These are phyloP conservation scores for Heracleum sosnowskyi DNA, from an alignment of 129 eudicot genomes.

Conservation along the genomic window DNA sequence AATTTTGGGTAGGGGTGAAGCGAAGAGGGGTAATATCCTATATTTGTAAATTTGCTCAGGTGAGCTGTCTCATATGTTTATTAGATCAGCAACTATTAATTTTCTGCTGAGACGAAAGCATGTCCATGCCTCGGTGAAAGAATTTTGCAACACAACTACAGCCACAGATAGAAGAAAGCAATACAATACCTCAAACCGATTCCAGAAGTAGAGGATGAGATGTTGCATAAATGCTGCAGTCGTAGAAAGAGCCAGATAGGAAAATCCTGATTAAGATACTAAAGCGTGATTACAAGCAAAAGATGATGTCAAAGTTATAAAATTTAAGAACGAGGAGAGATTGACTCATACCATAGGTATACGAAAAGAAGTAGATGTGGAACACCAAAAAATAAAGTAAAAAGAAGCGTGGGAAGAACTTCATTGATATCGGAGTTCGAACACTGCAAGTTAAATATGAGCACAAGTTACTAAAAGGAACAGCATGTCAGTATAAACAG, in stretches of 20 bases:
- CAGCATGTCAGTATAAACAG: neutral
- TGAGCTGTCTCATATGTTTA: neutral
- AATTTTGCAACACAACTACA: neutral
- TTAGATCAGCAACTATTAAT: neutral
- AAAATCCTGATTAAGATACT: conserved; percentile 51
- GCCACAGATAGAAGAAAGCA: neutral
- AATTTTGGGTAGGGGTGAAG: neutral
- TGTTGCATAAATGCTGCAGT: conserved; percentile 98
- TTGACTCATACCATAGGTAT: conserved; percentile 62
- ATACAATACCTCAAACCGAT: conserved; percentile 70
- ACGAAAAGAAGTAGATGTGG: conserved; percentile 94
- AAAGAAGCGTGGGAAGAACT: conserved; percentile 99
- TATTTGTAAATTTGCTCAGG: neutral
- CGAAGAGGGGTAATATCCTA: neutral
- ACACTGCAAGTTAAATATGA: conserved; percentile 62
- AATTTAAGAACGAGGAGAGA: conserved; percentile 5
- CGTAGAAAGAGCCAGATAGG: conserved; percentile 86
- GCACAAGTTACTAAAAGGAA: conserved; percentile 5
- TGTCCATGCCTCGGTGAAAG: neutral
- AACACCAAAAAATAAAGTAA: conserved; percentile 87
- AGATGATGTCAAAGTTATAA: neutral
- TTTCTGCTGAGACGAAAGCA: neutral
- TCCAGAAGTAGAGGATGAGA: conserved; percentile 96
- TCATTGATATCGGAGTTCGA: conserved; percentile 97
- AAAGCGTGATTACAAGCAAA: conserved; percentile 11